Evolutionary conservation across 805 yeast species (phyloP), one percentile per base, ranked within the genome.

Genomic region (Debaryomyces hansenii): DNA sequence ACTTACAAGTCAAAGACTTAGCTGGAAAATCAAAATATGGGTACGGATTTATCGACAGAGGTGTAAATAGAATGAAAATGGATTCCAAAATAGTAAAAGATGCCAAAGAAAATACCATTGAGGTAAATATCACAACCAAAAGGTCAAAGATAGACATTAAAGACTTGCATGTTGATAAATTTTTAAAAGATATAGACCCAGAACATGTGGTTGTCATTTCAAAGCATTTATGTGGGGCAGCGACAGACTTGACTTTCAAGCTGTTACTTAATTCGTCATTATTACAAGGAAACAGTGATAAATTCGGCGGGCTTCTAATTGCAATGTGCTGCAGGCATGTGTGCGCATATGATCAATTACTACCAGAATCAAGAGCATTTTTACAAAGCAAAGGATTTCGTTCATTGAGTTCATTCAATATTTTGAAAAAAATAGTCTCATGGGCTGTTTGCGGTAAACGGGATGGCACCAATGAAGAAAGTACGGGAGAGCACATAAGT

Each of bases 301-400:
- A 45, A 34, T 68, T 82, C 40, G 62, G 65, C 3, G 95, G 94
- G 0, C 65, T 87, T 51, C 66, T 87, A 24, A 88, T 90, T 28
- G 97, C 97, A 20, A 85, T 91, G 89, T 90, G 97, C 60, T 90
- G 97, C 63, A 76, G 97, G 45, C 97, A 90, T 58, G 83, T 84
- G 16, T 91, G 97, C 57, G 66, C 77, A 35, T 83, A 80, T 49
- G 66, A 74, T n/a, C 72, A 77, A 46, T 69, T 86, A 12, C 62
- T 87, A 12, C 73, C 76, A 0, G 70, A 66, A 24, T 79, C 85
- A 1, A 62, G 69, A 41, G 53, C 54, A 20, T 79, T 63, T 54
- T 60, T 84, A 20, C 38, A 41, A 2, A 48, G 53, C 0, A 50
- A 63, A 4, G 77, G 77, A 4, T 54, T 76, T 33, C 42, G n/a